phyloP scores from a whole-genome alignment of 2,329 filamentous ascomycete genomes.

The Aspergillus pseudoviridinutans region DNA sequence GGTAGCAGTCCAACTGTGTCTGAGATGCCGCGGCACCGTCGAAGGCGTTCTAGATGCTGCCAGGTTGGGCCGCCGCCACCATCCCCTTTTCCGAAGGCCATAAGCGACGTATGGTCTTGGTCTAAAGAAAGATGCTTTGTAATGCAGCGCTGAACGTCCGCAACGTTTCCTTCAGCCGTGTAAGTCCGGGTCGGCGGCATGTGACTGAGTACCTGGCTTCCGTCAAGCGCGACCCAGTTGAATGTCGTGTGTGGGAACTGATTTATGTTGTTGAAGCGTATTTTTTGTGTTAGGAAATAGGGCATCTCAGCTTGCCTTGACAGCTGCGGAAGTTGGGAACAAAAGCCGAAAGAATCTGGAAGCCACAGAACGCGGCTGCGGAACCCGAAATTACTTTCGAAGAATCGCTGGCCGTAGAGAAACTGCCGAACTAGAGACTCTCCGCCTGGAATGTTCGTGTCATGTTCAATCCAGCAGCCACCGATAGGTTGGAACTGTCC shows the following conservation, averaged over 20 bases:
- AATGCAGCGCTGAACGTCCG: constrained; percentile 85
- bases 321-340: constrained; percentile 92
- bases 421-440: constrained; percentile 94
- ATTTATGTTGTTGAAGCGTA: constrained; percentile 99
- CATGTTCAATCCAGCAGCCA: constrained; percentile 97
- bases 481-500: constrained; percentile 92
- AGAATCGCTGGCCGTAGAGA: constrained; percentile 90
- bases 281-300: constrained; percentile 94
- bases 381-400: constrained; percentile 67
- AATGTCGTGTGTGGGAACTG: constrained; percentile 98
- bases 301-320: constrained; percentile 94
- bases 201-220: constrained; percentile 94
- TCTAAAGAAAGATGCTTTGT: constrained; percentile 94
- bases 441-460: constrained; percentile 94
- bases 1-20: constrained; percentile 81
- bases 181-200: constrained; percentile 97
- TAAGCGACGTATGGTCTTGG: constrained; percentile 80
- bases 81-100: constrained; percentile 96
- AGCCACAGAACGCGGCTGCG: constrained; percentile 75
- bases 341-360: constrained; percentile 88
- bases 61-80: constrained; percentile 93
- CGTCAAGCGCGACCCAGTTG: constrained; percentile 95
- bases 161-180: constrained; percentile 89
- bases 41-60: constrained; percentile 90
- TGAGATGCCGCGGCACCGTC: constrained; percentile 84